Conservation (phyloP, 371 early-diverging fungal genomes). For the Massospora cicadina region DNA sequence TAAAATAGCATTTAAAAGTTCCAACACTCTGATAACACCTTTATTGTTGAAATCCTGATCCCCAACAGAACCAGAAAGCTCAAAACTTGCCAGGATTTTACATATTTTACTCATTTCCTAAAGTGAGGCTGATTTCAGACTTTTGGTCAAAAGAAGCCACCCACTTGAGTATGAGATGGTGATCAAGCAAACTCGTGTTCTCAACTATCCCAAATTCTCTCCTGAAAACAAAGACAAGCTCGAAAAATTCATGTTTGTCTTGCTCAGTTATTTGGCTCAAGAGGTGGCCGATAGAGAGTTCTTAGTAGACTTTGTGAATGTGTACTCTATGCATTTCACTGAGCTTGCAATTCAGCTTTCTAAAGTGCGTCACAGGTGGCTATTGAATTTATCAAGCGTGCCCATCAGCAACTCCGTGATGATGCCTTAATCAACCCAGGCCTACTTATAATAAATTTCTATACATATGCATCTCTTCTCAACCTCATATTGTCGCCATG, state of each 20-base stretch:
- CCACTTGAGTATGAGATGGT: slow-evolving; percentile 45
- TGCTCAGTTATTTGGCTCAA: slow-evolving; percentile 29
- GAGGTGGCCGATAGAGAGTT: slow-evolving; percentile 17
- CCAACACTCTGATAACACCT: too few species aligned
- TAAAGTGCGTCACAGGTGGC: slow-evolving; percentile 18
- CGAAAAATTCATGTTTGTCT: slow-evolving; percentile 32
- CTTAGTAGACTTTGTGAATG: slow-evolving; percentile 25
- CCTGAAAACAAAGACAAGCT: slow-evolving; percentile 59
- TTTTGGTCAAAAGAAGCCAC: slow-evolving; percentile 27
- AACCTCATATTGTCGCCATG: slow-evolving; percentile 72
- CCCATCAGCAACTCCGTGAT: slow-evolving; percentile 15
- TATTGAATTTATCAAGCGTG: slow-evolving; percentile 11
- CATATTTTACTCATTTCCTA: slow-evolving; percentile 68
- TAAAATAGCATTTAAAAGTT: too few species aligned
- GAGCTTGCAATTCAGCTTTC: slow-evolving; percentile 34
- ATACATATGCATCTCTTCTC: slow-evolving; percentile 55
- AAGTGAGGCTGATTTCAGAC: slow-evolving; percentile 39
- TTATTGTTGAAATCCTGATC: too few species aligned
- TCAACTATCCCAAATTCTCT: slow-evolving; percentile 60
- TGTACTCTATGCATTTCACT: slow-evolving; percentile 27
- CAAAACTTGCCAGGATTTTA: too few species aligned
- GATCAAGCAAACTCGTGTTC: slow-evolving; percentile 56
- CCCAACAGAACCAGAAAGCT: too few species aligned
- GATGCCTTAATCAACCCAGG: slow-evolving; percentile 20
- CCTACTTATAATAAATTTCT: slow-evolving; percentile 36